phyloP scores from a whole-genome alignment of 2,329 filamentous ascomycete genomes.

The Delphinella strobiligena region DNA sequence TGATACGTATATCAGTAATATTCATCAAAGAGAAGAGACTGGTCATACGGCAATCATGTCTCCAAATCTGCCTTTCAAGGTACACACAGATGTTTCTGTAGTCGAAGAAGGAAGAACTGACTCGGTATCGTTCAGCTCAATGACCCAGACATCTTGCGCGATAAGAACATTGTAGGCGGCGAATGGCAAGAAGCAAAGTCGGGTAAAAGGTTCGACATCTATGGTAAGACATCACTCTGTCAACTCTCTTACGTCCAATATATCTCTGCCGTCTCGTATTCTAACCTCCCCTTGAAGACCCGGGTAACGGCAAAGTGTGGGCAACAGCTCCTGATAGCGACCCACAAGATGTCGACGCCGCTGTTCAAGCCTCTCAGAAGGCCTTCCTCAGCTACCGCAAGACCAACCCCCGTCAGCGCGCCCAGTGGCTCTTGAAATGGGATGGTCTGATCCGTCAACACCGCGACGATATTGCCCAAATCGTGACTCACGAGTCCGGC shows the following conservation, averaged over 20 bases:
- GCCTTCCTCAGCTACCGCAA: constrained; percentile 51
- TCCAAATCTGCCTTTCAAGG: constrained; percentile 32
- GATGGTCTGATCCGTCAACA: constrained; percentile 51
- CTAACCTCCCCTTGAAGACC: constrained; percentile 27
- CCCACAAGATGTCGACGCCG: constrained; percentile 47
- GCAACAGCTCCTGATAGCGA: constrained; percentile 35
- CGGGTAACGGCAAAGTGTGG: constrained; percentile 38
- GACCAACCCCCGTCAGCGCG: constrained; percentile 47
- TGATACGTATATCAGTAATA: too few species aligned
- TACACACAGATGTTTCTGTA: constrained; percentile 11
- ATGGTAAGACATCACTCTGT: constrained; percentile 25
- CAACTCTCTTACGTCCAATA: neutral
- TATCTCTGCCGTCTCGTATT: too few species aligned
- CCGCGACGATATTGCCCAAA: constrained; percentile 48
- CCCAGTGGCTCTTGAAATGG: constrained; percentile 53
- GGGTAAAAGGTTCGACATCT: constrained; percentile 44
- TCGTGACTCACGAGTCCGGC: constrained; percentile 45
- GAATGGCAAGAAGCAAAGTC: constrained; percentile 45
- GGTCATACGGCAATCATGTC: constrained; percentile 15
- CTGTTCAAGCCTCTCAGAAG: constrained; percentile 47
- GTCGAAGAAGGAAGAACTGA: neutral
- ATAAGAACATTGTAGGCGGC: constrained; percentile 42
- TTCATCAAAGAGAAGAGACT: too few species aligned
- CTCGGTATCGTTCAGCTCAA: constrained; percentile 31
- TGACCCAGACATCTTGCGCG: constrained; percentile 41